Base-by-base conservation (phyloP, 225 moss, liverwort and hornwort genomes). In the Sphagnum tenellum region DNA sequence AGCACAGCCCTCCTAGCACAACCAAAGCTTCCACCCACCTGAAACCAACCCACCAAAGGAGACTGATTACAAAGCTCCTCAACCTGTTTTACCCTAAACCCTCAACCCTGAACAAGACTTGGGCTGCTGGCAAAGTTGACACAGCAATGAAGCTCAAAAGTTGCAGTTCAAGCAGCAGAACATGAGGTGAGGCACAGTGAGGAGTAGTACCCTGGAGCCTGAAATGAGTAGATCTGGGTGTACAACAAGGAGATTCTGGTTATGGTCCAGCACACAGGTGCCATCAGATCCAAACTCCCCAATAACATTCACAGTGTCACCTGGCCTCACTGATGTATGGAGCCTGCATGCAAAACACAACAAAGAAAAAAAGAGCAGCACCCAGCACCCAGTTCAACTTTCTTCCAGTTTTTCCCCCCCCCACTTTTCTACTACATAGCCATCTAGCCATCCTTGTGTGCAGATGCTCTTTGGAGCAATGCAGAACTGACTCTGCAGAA, bases 221-320 rank as follows among this genome's bases (percentile, higher is more conserved):
- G 83, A 84, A 46, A 84, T 70, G 3, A 84, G 72, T 62, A 84
- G 51, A 67, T 84, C 83, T 50, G 83, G 83, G 61, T 80, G 79
- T 50, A 80, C 63, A 63, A 84, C 73, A 29, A 84, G 5, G 60
- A 84, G 77, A 63, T 84, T 79, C 0, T 75, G 71, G 59, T 71
- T 59, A 3, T 74, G 74, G 63, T 84, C 79, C 70, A 84, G 72
- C 51, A 84, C 72, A 65, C 83, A 84, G 63, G 61, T 75, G 13
- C 73, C 75, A 48, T 66, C 65, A 9, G 58, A 46, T 56, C 77
- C 79, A 55, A 84, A 84, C 3, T 72, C 77, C 48, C 83, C 83
- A 59, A 84, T 77, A 45, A 84, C 80, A 69, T 84, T 77, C 49
- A 84, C 79, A 12, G 60, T 79, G 48, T 84, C 83, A n/a, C 83